Evolutionary conservation across 1,284 basidiomycete species (phyloP), one percentile per base, ranked within the genome.

Genomic region (Pascua guehoae): DNA sequence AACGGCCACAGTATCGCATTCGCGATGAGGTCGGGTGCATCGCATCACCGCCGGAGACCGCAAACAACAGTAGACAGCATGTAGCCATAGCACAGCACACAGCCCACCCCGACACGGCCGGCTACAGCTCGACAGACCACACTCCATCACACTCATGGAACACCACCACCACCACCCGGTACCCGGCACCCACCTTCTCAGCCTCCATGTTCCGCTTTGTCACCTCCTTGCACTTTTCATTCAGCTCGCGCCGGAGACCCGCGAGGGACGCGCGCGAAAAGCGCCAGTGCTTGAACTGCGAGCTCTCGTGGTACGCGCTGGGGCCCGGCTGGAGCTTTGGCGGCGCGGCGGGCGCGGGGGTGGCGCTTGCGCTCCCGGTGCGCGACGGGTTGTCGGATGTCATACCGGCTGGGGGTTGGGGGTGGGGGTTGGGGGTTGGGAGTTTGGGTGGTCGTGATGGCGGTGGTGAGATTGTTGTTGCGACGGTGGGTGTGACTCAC

Each of bases 271-370:
- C 81, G 18, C 79, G 77, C 0, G 91, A 92, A 76, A 86, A 94
- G 48, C 91, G 81, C 92, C 92, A 97, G 72, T 92, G 86, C 61
- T 80, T 83, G 77, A 82, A 94, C 72, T 96, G 92, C 0, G 90
- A 91, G 61, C 89, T 89, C 54, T 84, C 85, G 70, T 92, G 86
- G 70, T 89, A 95, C 8, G 91, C 70, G 8, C 72, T 67, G 5
- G 58, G 55, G 10, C 72, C 46, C 61, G 57, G 43, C 12, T 40
- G 49, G 24, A 8, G 49, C 42, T 41, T 41, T 41, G 14, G 44
- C 46, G 36, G 37, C 45, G 43, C 40, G 24, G 24, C 24, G 24
- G 24, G 24, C 12, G 53, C 47, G 1, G 54, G 49, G n/a, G 49
- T 47, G 16, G 45, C 45, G 24, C 47, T 49, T n/a, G n/a, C 38